Evolutionary conservation across 2,329 filamentous ascomycete species (phyloP), one percentile per base, ranked within the genome.

Genomic region (Sclerotinia borealis): DNA sequence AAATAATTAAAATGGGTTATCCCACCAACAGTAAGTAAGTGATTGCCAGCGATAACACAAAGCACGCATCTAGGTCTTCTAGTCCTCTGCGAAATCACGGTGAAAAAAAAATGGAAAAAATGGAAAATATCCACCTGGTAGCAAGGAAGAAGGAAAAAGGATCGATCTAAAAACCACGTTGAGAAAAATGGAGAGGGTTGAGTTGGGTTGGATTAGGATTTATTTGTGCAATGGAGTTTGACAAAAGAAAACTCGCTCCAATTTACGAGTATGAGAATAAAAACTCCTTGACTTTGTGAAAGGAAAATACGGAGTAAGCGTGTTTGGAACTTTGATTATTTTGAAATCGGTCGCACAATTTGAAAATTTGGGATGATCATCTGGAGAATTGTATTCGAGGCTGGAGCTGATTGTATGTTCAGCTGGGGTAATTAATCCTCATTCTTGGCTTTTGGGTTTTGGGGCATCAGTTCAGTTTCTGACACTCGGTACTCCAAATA

Each of bases 321-420:
- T 34, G 31, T 59, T 39, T 49, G 56, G 56, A 50, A 39, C 17
- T 59, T 19, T 27, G 22, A n/a, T n/a, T n/a, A n/a, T n/a, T n/a
- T n/a, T n/a, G n/a, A n/a, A n/a, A n/a, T n/a, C n/a, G n/a, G n/a
- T n/a, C n/a, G n/a, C n/a, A n/a, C n/a, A n/a, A n/a, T n/a, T n/a
- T n/a, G 45, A 59, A 59, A 50, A 50, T n/a, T 59, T 50, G 43
- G 19, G 31, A 22, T 59, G 56, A 50, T 60, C 58, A 60, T 60
- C 58, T 60, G 58, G 58, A 60, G 58, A 36, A 43, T 56, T 43
- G n/a, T n/a, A n/a, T n/a, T n/a, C n/a, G n/a, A n/a, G n/a, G 43
- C n/a, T 47, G 45, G 58, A 60, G 56, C 56, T 31, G 52, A 43
- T 56, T 4, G 52, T 17, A 43, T 56, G 19, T 22, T 39, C 58